A percentile compares a stretch with the other conserved stretches of the same genome.
phyloP scores from a whole-genome alignment of 345 rosid genomes.

The Carallia brachiata region DNA sequence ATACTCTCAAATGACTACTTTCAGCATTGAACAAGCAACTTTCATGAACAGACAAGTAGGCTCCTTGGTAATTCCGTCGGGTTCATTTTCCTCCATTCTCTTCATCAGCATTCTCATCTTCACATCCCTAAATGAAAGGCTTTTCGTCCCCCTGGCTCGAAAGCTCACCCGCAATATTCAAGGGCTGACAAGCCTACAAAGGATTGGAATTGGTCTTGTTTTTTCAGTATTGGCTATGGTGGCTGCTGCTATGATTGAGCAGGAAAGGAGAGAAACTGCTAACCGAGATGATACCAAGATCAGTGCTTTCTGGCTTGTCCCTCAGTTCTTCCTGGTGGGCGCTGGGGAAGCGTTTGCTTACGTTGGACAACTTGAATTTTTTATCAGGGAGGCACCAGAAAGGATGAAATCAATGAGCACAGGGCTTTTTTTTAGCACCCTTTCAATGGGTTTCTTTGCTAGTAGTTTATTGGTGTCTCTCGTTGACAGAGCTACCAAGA shows the following conservation, averaged over 20 bases:
- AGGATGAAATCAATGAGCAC: slow-evolving; percentile 98
- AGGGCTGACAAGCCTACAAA: slow-evolving; percentile 89
- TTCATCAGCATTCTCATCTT: slow-evolving; percentile 70
- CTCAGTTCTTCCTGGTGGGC: slow-evolving; percentile 80
- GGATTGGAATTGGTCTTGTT: slow-evolving; percentile 71
- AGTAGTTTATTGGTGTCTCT: slow-evolving; percentile 76
- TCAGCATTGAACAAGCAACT: slow-evolving; percentile 80
- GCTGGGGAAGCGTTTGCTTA: slow-evolving; percentile 94
- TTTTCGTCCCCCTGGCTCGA: slow-evolving; percentile 63
- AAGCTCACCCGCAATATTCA: slow-evolving; percentile 51
- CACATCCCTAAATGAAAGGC: slow-evolving; percentile 74
- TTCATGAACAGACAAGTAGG: slow-evolving; percentile 65
- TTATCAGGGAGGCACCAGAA: slow-evolving; percentile 84
- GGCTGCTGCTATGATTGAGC: slow-evolving; percentile 58
- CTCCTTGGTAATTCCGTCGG: slow-evolving; percentile 56
- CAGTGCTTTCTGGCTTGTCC: slow-evolving; percentile 80
- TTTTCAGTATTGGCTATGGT: slow-evolving; percentile 69
- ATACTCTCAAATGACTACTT: slow-evolving; percentile 92
- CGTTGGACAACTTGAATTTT: slow-evolving; percentile 91
- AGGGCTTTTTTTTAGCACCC: slow-evolving; percentile 71
- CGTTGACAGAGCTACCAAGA: slow-evolving; percentile 55
- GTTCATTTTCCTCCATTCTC: slow-evolving; percentile 65
- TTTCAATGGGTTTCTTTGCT: slow-evolving; percentile 87
- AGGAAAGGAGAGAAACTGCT: slow-evolving; percentile 46
- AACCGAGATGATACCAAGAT: slow-evolving; percentile 22